phyloP scores from a whole-genome alignment of 257 asterid species.

The Parsonsia alboflavescens region DNA sequence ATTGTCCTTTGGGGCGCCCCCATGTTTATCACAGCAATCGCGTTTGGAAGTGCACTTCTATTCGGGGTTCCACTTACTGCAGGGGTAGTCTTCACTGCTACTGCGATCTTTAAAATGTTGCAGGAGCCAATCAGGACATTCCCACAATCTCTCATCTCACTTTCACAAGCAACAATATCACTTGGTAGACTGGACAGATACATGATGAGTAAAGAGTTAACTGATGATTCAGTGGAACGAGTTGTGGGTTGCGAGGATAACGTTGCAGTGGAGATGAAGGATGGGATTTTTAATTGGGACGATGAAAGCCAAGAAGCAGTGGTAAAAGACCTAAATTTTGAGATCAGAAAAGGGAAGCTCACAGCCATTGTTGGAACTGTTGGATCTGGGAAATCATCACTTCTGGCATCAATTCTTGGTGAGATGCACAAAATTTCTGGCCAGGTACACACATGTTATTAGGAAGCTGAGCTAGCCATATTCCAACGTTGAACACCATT shows the following conservation, averaged over 20 bases:
- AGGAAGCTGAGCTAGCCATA: background rate
- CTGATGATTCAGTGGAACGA: conserved; percentile 58
- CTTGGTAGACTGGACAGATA: conserved; percentile 71
- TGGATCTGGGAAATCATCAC: conserved; percentile 94
- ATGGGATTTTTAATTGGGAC: conserved; percentile 79
- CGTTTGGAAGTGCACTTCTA: conserved; percentile 65
- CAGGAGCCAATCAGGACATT: conserved; percentile 87
- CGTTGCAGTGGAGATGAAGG: conserved; percentile 59
- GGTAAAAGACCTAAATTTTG: conserved; percentile 48
- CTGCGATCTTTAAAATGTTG: conserved; percentile 64
- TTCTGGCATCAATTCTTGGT: conserved; percentile 79
- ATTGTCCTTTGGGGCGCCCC: conserved; percentile 85
- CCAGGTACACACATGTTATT: conserved; percentile 44
- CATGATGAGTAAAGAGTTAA: conserved; percentile 79
- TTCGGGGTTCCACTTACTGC: conserved; percentile 64
- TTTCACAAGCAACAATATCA: conserved; percentile 86
- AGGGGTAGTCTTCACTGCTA: conserved; percentile 78
- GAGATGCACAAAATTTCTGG: conserved; percentile 89
- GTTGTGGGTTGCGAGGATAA: conserved; percentile 52
- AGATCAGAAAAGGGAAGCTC: conserved; percentile 65
- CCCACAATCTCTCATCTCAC: conserved; percentile 89
- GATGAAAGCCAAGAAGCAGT: conserved; percentile 57
- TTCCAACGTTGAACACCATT: too few relatives aligned
- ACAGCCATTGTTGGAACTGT: conserved; percentile 90
- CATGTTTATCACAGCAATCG: conserved; percentile 52